Evolutionary conservation across 2,329 filamentous ascomycete species (phyloP), one percentile per base, ranked within the genome.

Genomic region (Cladophialophora bantiana): DNA sequence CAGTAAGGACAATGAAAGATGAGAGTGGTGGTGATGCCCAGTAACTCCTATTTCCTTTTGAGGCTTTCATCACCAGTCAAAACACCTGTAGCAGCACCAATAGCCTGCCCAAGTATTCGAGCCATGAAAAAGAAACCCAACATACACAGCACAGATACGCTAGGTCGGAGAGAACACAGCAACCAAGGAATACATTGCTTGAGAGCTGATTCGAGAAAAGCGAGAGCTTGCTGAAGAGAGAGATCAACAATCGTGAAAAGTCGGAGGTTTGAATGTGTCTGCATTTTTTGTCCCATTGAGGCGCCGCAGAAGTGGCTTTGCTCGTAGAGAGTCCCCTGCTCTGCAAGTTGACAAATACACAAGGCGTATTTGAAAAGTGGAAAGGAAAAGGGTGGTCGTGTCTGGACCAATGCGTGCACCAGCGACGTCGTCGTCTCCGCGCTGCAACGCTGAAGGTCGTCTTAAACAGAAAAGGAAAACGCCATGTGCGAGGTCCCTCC

Each of bases 201-300:
- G n/a, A 50, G n/a, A 59, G 40, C 40, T 54, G 50, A 60, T 55
- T 56, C 42, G 57, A 62, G 50, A 56, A 53, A 50, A 67, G 55
- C 62, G 60, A 66, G 60, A 66, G 67, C 58, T 67, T 69, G 67
- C 67, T 69, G 67, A 69, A 69, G 56, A 56, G 67, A 69, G 64
- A 69, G 67, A 69, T 69, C 67, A 69, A 69, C 59, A 64, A 66
- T 61, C 38, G 64, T 59, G 56, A 62, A 63, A 20, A 20, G 57
- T 53, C 7, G 45, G n/a, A 40, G 42, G 40, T 61, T 56, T 61
- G 48, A 54, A 31, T 60, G 58, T 40, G 59, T 57, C 26, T 42
- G 56, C 6, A 50, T 64, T 61, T 58, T 53, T 38, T 60, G 56
- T 54, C 53, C 35, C 59, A 34, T 54, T 55, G 18, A 34, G 31